Conservation (phyloP, 768 basidiomycete genomes). For the Boletus sensibilis region DNA sequence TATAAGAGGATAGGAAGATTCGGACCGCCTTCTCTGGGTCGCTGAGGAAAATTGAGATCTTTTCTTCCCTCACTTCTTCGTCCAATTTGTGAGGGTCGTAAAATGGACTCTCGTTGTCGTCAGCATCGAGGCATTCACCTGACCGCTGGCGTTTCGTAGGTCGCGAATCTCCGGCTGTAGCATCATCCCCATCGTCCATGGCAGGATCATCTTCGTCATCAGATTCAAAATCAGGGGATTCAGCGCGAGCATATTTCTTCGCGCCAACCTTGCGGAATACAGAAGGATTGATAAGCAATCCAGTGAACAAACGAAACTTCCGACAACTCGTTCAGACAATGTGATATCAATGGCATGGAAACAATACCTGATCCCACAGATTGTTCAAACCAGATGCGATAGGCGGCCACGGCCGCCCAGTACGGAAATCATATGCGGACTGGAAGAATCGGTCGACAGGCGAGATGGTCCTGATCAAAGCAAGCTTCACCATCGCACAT, state of each 20-base stretch:
- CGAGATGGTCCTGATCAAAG: conserved; percentile 38
- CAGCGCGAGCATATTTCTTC: conserved; percentile 32
- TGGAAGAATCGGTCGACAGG: conserved; percentile 56
- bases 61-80: conserved; percentile 41
- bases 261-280: conserved; percentile 29
- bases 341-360: neutral
- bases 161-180: neutral
- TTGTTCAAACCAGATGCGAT: conserved; percentile 32
- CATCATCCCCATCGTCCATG: conserved; percentile 1
- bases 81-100: conserved; percentile 34
- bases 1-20: conserved; percentile 71
- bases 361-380: conserved; percentile 65
- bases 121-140: conserved; percentile 8
- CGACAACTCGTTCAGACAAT: conserved; percentile 7
- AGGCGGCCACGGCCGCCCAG: conserved; percentile 39
- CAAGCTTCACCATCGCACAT: neutral
- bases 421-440: conserved; percentile 57
- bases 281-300: conserved; percentile 52
- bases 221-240: conserved; percentile 37
- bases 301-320: conserved; percentile 62
- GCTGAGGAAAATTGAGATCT: conserved; percentile 52
- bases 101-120: conserved; percentile 36
- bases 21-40: conserved; percentile 58
- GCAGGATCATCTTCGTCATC: conserved; percentile 26
- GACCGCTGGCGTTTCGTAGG: conserved; percentile 29